Evolutionary conservation across 2,329 filamentous ascomycete genomes (phyloP).

Genomic region (Sporothrix dimorphospora): DNA sequence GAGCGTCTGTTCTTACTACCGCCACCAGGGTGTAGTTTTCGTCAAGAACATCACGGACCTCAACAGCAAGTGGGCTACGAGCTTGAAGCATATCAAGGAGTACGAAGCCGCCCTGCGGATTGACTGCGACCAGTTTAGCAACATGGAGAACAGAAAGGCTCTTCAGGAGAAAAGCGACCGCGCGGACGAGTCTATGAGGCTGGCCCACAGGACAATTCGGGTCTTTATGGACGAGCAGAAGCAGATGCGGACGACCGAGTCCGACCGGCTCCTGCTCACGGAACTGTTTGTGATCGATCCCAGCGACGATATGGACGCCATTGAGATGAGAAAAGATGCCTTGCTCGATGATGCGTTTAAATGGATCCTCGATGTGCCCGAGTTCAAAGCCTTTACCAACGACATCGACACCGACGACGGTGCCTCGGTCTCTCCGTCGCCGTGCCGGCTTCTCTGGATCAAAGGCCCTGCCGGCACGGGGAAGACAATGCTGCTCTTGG

Average conservation of each 20-base stretch:
- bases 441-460: slow-evolving; percentile 22
- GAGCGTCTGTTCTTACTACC: slow-evolving; percentile 45
- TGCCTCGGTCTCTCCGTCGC: background rate
- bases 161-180: background rate
- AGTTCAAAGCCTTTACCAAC: slow-evolving; percentile 18
- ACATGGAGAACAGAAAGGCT: background rate
- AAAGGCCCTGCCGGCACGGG: slow-evolving; percentile 18
- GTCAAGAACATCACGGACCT: slow-evolving; percentile 39
- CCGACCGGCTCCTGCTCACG: background rate
- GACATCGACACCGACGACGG: background rate
- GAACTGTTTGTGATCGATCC: background rate
- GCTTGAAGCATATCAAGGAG: slow-evolving; percentile 38
- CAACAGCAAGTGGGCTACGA: slow-evolving; percentile 42
- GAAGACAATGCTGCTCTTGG: slow-evolving; percentile 16
- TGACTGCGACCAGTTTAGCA: background rate
- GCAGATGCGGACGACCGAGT: background rate
- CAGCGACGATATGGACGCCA: slow-evolving; percentile 12
- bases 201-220: background rate
- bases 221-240: background rate
- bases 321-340: slow-evolving; percentile 21
- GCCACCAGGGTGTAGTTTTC: slow-evolving; percentile 38
- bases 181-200: background rate
- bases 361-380: slow-evolving; percentile 17
- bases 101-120: slow-evolving; percentile 35
- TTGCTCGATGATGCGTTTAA: slow-evolving; percentile 7